Base-by-base conservation (phyloP, 1,139 yeast species). In the Suhomyces atakaporum region DNA sequence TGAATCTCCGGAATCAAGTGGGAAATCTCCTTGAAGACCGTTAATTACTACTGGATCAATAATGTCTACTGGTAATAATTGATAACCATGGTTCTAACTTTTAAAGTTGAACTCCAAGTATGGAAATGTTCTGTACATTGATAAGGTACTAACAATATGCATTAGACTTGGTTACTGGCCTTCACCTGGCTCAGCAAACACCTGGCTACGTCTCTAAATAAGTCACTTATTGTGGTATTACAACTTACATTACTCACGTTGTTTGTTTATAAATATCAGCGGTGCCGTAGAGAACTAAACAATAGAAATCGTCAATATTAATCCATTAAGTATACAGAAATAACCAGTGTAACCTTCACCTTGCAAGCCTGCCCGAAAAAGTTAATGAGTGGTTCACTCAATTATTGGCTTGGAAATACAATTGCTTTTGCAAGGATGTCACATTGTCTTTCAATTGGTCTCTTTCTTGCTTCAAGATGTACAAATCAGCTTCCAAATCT, bases 401-500 rank as follows among this genome's bases (percentile, higher is more conserved):
- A 38, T 38, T 38, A 22, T 33, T 35, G 27, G 40, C 33, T 31
- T 43, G 38, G 42, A 70, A 53, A 43, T 69, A 71, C 42, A 79
- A 62, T 51, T 77, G 77, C 57, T 81, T 82, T 58, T 81, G 82
- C 54, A 82, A 63, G 1, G 67, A 51, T 20, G 79, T 60, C n/a
- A 81, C 76, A 42, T 73, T 79, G 22, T 81, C 82, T 51, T 84
- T 83, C 57, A 86, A 66, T 50, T 81, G 85, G 54, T 88, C 94
- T 48, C 95, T 76, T 61, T 88, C 96, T 60, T 87, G 92, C 50
- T 81, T 82, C 51, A 84, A 72, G 44, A 88, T 84, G 50, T 76
- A 84, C 51, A 88, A 68, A 56, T 87, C 95, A 2, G 96, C 95
- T 51, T 87, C 86, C 51, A 88, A 67, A 51, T 88, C 96, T 51